Percentiles rank a stretch among this genome's conserved stretches.
phyloP scores from a whole-genome alignment of 345 rosid genomes.

The Cardamine resedifolia region DNA sequence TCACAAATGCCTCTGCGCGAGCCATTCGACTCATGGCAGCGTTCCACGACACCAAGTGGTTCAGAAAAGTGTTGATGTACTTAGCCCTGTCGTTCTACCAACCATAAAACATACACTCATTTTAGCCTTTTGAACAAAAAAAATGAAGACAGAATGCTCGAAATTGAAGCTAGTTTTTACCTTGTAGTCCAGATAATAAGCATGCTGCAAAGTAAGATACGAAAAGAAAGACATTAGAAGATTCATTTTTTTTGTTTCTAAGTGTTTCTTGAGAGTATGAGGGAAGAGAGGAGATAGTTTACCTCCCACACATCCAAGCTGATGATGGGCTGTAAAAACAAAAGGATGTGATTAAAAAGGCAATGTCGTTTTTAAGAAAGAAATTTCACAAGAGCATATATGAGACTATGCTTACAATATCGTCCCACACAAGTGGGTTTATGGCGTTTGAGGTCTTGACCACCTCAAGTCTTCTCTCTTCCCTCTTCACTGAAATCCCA shows the following conservation, averaged over 20 bases:
- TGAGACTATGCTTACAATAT: conserved; percentile 59
- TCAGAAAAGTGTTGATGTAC: conserved; percentile 67
- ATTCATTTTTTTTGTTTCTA: neutral
- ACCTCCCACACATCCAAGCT: conserved; percentile 95
- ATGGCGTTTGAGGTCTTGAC: conserved; percentile 73
- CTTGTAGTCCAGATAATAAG: conserved; percentile 92
- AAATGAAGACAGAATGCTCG: neutral
- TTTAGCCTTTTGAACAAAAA: neutral
- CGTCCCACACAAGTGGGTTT: conserved; percentile 79
- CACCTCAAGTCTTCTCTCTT: conserved; percentile 68
- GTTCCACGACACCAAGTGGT: conserved; percentile 90
- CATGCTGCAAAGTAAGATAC: conserved; percentile 60
- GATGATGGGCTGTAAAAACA: conserved; percentile 78
- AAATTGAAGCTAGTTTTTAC: conserved; percentile 39
- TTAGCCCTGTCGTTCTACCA: conserved; percentile 70
- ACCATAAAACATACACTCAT: neutral
- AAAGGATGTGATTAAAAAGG: conserved; percentile 35
- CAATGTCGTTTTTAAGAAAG: neutral
- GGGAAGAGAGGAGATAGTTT: conserved; percentile 28
- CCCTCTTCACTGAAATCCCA: conserved; percentile 66
- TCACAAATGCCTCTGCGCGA: conserved; percentile 89
- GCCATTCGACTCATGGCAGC: conserved; percentile 69
- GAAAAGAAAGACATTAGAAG: conserved; percentile 12
- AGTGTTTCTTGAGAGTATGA: neutral
- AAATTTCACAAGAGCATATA: neutral